phyloP scores from a whole-genome alignment of 257 asterid genomes.

The Haberlea rhodopensis region DNA sequence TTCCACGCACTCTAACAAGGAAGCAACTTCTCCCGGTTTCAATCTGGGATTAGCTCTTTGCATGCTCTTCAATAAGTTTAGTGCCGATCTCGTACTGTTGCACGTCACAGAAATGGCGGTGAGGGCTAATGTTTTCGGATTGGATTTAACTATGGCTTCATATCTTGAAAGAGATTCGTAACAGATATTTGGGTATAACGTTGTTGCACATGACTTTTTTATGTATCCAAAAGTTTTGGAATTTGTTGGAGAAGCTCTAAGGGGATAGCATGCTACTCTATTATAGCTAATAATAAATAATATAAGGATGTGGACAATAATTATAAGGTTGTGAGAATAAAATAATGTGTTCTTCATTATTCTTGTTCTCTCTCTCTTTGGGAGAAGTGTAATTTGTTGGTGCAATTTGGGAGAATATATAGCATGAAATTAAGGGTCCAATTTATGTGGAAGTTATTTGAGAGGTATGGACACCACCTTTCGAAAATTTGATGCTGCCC shows the following conservation, averaged over 20 bases:
- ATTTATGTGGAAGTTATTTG: too few species aligned
- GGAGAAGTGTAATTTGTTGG: too few species aligned
- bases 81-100: conserved; percentile 22
- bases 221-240: conserved; percentile 9
- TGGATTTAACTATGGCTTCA: conserved; percentile 22
- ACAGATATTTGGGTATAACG: conserved; percentile 36
- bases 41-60: conserved; percentile 1
- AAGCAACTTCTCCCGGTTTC: conserved; percentile 27
- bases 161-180: conserved; percentile 24
- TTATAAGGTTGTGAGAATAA: too few species aligned
- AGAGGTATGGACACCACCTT: too few species aligned
- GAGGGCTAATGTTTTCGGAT: conserved; percentile 33
- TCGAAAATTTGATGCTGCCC: too few species aligned
- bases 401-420: too few species aligned
- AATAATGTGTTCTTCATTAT: too few species aligned
- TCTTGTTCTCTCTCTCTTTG: too few species aligned
- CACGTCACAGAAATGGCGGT: conserved; percentile 34
- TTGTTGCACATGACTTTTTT: conserved; percentile 28
- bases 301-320: too few species aligned
- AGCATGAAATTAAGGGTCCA: too few species aligned
- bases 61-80: conserved; percentile 6
- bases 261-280: background rate
- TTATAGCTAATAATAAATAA: too few species aligned
- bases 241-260: background rate
- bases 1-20: conserved; percentile 41